These are phyloP conservation scores for Coniochaeta sp. DNA, from an alignment of 2,329 filamentous ascomycete genomes.

Conservation along the genomic window DNA sequence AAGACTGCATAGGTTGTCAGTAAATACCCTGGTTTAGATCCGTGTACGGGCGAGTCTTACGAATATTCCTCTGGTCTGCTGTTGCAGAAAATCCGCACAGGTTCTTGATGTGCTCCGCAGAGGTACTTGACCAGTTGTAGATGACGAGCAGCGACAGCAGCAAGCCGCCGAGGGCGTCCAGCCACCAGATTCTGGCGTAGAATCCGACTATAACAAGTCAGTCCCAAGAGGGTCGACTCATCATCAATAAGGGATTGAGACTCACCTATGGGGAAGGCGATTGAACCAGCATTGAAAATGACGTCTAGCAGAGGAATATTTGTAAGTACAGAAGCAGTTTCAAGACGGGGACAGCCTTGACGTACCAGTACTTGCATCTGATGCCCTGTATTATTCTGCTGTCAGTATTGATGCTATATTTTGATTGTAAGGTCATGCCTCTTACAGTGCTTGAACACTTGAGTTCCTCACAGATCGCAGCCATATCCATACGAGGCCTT, in stretches of 20 bases:
- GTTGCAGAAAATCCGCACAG: constrained; percentile 72
- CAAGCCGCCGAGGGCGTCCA: constrained; percentile 73
- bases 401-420: background rate
- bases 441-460: constrained; percentile 69
- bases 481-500: constrained; percentile 79
- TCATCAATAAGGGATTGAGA: constrained; percentile 3
- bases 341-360: background rate
- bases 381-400: constrained; percentile 12
- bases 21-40: background rate
- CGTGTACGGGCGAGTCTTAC: constrained; percentile 16
- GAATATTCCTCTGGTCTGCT: constrained; percentile 74
- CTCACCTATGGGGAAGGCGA: constrained; percentile 70
- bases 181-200: constrained; percentile 74
- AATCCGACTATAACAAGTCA: constrained; percentile 49
- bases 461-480: constrained; percentile 81
- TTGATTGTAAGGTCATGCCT: constrained; percentile 8
- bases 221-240: background rate
- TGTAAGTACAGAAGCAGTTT: background rate
- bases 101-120: constrained; percentile 70
- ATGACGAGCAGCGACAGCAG: constrained; percentile 74
- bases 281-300: constrained; percentile 84
- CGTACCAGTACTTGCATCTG: constrained; percentile 21
- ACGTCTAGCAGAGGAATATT: constrained; percentile 43
- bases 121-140: constrained; percentile 69
- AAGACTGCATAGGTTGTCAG: constrained; percentile 41